Base-by-base conservation (phyloP, 768 basidiomycete species). In the Lepiota venenata region DNA sequence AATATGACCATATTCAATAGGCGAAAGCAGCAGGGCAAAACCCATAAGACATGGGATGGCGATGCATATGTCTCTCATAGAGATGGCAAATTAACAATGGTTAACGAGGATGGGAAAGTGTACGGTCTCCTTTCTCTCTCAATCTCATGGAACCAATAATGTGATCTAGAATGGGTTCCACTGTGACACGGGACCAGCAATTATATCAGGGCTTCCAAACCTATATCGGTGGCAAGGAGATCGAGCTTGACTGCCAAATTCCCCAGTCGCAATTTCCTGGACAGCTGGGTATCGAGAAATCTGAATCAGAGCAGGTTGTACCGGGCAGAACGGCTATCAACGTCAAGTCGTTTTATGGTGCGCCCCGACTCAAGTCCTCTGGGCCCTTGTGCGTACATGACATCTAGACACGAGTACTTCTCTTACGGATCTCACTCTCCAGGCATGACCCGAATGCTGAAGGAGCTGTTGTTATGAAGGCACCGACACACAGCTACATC, bases 21-120 rank as follows among this genome's bases (percentile, higher is more conserved):
- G 90, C 79, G 91, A 36, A 88, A 85, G 61, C 80, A 80, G 49
- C 81, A 85, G 62, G 70, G 69, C 4, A 89, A 78, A 72, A 93
- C 93, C 68, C 81, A 91, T 60, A 88, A 89, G 64, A 88, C 85
- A 0, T 94, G 93, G 92, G 91, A 93, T 53, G 91, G 86, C 2
- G 90, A 86, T 57, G 84, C 78, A 7, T 87, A 79, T 66, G 72
- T 88, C 21, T 80, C 81, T 27, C 72, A 75, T 36, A 64, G 68
- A 32, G 75, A 71, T 18, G 75, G 75, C 11, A 80, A 78, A 55
- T 63, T 89, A 18, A 77, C 75, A 1, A 78, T 91, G 72, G 69
- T 88, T 38, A 81, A 85, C 2, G 87, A 89, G 62, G 77, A 79
- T 51, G 91, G 91, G 2, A 82, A 84, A 71, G 66, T 83, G 90